Conservation (phyloP, 305 asterid genomes). For the Fraxinus ornus region DNA sequence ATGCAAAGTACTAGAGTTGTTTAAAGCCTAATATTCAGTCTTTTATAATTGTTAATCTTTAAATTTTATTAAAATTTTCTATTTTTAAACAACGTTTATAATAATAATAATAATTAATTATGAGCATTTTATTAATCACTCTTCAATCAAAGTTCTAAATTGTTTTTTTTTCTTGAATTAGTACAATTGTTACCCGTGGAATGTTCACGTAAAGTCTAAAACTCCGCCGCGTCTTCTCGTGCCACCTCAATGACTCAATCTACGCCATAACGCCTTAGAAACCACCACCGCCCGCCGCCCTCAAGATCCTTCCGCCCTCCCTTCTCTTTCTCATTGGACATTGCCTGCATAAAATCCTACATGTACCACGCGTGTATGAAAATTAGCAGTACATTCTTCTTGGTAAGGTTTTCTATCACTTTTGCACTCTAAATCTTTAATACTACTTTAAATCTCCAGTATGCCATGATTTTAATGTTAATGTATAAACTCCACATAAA, state of each 20-base stretch:
- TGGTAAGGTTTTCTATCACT: slow-evolving; percentile 12
- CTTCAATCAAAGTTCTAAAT: not conserved
- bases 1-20: not conserved
- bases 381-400: slow-evolving; percentile 23
- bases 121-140: not conserved
- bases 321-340: not conserved
- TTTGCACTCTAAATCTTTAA: slow-evolving; percentile 1
- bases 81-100: too few species aligned
- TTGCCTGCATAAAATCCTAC: slow-evolving; percentile 6
- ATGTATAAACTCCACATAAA: not conserved
- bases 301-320: slow-evolving; percentile 6
- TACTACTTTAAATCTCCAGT: not conserved
- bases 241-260: slow-evolving; percentile 27
- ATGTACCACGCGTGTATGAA: not conserved
- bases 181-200: not conserved
- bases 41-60: too few species aligned
- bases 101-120: not conserved
- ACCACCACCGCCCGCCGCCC: not conserved
- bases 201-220: slow-evolving; percentile 18
- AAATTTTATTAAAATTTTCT: too few species aligned
- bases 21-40: not conserved
- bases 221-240: slow-evolving; percentile 7
- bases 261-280: not conserved
- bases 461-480: not conserved
- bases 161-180: not conserved